A percentile compares a stretch with the other conserved stretches of the same genome.
Conservation (phyloP, 768 basidiomycete genomes). For the Auriscalpium vulgare region DNA sequence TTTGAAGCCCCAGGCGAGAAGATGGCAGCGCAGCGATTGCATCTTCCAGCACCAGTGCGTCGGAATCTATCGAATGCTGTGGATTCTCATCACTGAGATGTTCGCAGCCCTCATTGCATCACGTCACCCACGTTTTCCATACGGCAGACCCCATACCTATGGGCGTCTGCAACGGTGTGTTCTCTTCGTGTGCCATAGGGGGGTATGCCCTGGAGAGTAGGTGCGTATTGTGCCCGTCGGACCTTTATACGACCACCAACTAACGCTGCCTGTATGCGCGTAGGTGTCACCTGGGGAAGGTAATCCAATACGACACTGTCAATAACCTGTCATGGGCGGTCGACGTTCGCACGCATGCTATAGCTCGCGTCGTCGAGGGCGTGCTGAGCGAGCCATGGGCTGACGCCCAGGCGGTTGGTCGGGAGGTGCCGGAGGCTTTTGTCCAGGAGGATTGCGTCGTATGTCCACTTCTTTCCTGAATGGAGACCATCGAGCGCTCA, state of each 20-base stretch:
- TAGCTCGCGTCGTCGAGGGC: slow-evolving; percentile 63
- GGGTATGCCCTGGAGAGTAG: slow-evolving; percentile 82
- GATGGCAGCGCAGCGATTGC: slow-evolving; percentile 65
- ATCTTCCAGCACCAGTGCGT: slow-evolving; percentile 79
- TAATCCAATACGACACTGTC: slow-evolving; percentile 81
- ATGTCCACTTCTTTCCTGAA: slow-evolving; percentile 19
- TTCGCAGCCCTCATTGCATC: slow-evolving; percentile 55
- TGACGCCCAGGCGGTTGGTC: slow-evolving; percentile 24
- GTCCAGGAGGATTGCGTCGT: slow-evolving; percentile 63
- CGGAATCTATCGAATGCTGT: not conserved
- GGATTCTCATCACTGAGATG: not conserved
- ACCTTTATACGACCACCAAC: no score
- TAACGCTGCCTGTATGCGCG: not conserved
- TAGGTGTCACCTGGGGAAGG: slow-evolving; percentile 83
- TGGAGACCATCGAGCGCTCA: not conserved
- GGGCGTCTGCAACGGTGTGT: slow-evolving; percentile 71
- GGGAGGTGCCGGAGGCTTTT: slow-evolving; percentile 39
- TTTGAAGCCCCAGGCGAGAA: slow-evolving; percentile 75
- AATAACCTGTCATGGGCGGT: slow-evolving; percentile 74
- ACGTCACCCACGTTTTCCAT: slow-evolving; percentile 85
- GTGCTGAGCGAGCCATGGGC: slow-evolving; percentile 47
- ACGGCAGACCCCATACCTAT: slow-evolving; percentile 92
- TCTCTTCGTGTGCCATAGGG: slow-evolving; percentile 69
- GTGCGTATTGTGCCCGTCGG: slow-evolving; percentile 20
- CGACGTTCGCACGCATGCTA: slow-evolving; percentile 62